Evolutionary conservation across 805 yeast genomes (phyloP).

Genomic region (Kregervanrija pseudodelftensis): DNA sequence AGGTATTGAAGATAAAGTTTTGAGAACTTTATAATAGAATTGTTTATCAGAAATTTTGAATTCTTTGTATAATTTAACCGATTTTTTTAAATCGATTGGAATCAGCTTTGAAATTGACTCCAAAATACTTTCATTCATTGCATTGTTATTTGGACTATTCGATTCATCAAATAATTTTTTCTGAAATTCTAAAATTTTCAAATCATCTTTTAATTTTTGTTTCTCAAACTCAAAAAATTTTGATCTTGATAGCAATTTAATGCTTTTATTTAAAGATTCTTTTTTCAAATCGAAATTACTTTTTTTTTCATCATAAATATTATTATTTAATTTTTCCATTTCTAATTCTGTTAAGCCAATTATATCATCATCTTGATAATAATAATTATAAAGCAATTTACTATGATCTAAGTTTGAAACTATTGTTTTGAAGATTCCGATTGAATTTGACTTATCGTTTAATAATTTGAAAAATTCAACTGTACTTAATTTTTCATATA

Average conservation of each 20-base stretch:
- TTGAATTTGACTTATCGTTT: slow-evolving; percentile 37
- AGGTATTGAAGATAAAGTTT: slow-evolving; percentile 37
- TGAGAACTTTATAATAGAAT: slow-evolving; percentile 46
- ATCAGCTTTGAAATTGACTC: slow-evolving; percentile 43
- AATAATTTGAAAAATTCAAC: slow-evolving; percentile 67
- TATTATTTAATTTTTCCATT: not conserved
- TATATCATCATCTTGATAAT: slow-evolving; percentile 56
- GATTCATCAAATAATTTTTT: slow-evolving; percentile 23
- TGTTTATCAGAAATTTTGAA: slow-evolving; percentile 54
- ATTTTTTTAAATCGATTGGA: slow-evolving; percentile 40
- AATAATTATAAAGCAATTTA: slow-evolving; percentile 45
- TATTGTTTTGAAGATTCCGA: slow-evolving; percentile 30
- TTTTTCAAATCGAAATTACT: slow-evolving; percentile 15
- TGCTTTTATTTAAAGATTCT: slow-evolving; percentile 22
- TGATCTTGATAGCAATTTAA: slow-evolving; percentile 27
- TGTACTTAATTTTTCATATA: slow-evolving; percentile 47
- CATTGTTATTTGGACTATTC: not conserved
- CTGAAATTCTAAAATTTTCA: slow-evolving; percentile 37
- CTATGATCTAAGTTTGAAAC: slow-evolving; percentile 26
- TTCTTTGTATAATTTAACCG: slow-evolving; percentile 41
- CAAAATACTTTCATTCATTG: slow-evolving; percentile 28
- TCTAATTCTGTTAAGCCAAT: slow-evolving; percentile 32
- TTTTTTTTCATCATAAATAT: slow-evolving; percentile 12
- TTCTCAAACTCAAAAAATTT: slow-evolving; percentile 29
- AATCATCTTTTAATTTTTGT: slow-evolving; percentile 37